A percentile compares a stretch with the other conserved stretches of the same genome.
Evolutionary conservation across 2,329 filamentous ascomycete genomes (phyloP).

Genomic region (Aspergillus tanneri): DNA sequence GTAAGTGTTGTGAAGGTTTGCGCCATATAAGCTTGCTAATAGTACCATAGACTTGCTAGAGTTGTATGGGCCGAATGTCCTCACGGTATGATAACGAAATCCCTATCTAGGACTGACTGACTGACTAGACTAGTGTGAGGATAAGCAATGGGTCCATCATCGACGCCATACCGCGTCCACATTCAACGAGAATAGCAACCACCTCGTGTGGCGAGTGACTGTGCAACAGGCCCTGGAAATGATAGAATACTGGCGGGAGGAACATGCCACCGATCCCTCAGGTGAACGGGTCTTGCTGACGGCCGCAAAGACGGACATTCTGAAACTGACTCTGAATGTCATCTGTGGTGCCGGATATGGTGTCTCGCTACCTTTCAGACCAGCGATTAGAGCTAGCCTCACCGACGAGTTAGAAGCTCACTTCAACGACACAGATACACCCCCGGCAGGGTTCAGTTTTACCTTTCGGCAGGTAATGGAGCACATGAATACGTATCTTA

Average conservation of each 20-base stretch:
- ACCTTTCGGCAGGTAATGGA: slow-evolving; percentile 28
- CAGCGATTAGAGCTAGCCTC: slow-evolving; percentile 14
- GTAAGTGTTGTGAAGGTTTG: slow-evolving; percentile 3
- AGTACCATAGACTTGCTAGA: slow-evolving; percentile 22
- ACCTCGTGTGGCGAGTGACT: slow-evolving; percentile 41
- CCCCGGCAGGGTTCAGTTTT: slow-evolving; percentile 19
- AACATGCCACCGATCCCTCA: not conserved
- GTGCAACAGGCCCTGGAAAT: slow-evolving; percentile 34
- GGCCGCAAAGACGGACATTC: slow-evolving; percentile 32
- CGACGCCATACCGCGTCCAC: slow-evolving; percentile 43
- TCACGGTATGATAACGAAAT: slow-evolving; percentile 24
- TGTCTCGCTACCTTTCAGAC: slow-evolving; percentile 21
- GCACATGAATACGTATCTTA: slow-evolving; percentile 21
- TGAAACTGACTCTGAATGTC: slow-evolving; percentile 39
- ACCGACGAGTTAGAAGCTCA: slow-evolving; percentile 20
- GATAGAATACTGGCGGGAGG: slow-evolving; percentile 24
- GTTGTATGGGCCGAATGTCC: slow-evolving; percentile 36
- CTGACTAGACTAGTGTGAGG: slow-evolving; percentile 21
- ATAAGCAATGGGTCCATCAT: slow-evolving; percentile 46
- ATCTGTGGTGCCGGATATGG: slow-evolving; percentile 41
- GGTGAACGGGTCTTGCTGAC: slow-evolving; percentile 9
- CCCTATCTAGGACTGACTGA: not conserved
- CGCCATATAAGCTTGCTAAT: not conserved
- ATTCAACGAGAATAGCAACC: slow-evolving; percentile 47
- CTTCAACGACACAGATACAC: slow-evolving; percentile 22